A percentile compares a stretch with the other conserved stretches of the same genome.
Conservation (phyloP, 2,329 filamentous ascomycete genomes). For the Arachnopeziza araneosa region DNA sequence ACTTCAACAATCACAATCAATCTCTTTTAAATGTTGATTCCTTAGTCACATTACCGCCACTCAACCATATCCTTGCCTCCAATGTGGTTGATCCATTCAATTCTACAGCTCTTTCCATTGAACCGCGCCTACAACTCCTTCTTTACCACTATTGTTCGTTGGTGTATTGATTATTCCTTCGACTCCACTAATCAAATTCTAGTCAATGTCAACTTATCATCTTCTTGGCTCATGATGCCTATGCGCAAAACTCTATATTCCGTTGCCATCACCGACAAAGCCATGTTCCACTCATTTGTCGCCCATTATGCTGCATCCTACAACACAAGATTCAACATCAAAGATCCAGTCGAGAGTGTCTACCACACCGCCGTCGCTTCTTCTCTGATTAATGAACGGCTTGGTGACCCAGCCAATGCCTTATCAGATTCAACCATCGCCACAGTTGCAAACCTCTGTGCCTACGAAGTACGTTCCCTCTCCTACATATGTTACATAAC, state of each 20-base stretch:
- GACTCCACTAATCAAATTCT: background rate
- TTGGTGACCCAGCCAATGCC: background rate
- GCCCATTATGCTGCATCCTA: conserved; percentile 7
- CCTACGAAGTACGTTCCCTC: conserved; percentile 2
- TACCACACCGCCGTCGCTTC: conserved; percentile 1
- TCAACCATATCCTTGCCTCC: background rate
- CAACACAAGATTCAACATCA: conserved; percentile 1
- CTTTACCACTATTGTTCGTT: conserved; percentile 9
- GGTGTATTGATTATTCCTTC: background rate
- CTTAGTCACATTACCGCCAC: background rate
- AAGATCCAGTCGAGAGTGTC: conserved; percentile 1
- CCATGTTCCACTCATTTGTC: conserved; percentile 10
- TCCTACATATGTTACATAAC: background rate
- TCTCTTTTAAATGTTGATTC: too few relatives aligned
- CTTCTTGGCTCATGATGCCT: conserved; percentile 14
- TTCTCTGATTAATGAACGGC: conserved; percentile 5
- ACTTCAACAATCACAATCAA: too few relatives aligned
- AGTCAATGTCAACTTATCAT: conserved; percentile 4
- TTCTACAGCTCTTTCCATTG: conserved; percentile 4
- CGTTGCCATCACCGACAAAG: conserved; percentile 6
- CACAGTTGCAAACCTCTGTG: conserved; percentile 8
- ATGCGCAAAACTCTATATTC: conserved; percentile 9
- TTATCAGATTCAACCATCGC: conserved; percentile 7
- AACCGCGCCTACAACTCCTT: conserved; percentile 6
- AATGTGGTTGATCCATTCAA: conserved; percentile 8